Conservation (phyloP, 2,329 filamentous ascomycete genomes). For the Exophiala dermatitidis region DNA sequence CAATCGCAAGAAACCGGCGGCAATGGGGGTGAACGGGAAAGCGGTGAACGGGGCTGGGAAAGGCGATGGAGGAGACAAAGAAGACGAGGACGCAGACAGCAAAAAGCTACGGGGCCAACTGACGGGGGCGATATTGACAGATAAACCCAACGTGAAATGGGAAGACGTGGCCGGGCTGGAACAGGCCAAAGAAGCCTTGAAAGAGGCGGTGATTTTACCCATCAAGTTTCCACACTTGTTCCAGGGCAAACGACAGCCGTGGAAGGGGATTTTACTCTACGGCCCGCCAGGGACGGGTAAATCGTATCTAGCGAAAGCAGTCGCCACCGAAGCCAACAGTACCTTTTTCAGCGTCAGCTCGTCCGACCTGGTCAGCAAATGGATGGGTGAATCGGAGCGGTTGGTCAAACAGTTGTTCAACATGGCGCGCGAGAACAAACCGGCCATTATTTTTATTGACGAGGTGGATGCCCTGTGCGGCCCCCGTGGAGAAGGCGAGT, state of each 20-base stretch:
- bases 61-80: constrained; percentile 54
- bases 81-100: constrained; percentile 75
- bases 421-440: constrained; percentile 97
- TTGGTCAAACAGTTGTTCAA: constrained; percentile 94
- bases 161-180: constrained; percentile 96
- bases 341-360: constrained; percentile 98
- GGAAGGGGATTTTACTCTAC: constrained; percentile 96
- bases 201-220: constrained; percentile 93
- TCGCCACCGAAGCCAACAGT: constrained; percentile 96
- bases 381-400: constrained; percentile 99
- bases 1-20: constrained; percentile 46
- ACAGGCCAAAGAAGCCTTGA: constrained; percentile 88
- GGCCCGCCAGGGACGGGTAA: constrained; percentile 96
- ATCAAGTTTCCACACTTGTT: constrained; percentile 98
- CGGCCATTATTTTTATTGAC: constrained; percentile 97
- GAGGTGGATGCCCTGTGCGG: constrained; percentile 96
- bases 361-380: constrained; percentile 95
- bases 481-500: constrained; percentile 87
- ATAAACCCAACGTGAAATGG: constrained; percentile 95
- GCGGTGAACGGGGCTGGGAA: constrained; percentile 47
- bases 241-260: constrained; percentile 89
- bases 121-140: constrained; percentile 83
- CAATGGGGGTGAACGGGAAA: constrained; percentile 47
- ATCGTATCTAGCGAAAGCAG: constrained; percentile 93
- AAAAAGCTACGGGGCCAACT: constrained; percentile 93